Conservation (phyloP, 257 asterid genomes). For the Prunella vulgaris region DNA sequence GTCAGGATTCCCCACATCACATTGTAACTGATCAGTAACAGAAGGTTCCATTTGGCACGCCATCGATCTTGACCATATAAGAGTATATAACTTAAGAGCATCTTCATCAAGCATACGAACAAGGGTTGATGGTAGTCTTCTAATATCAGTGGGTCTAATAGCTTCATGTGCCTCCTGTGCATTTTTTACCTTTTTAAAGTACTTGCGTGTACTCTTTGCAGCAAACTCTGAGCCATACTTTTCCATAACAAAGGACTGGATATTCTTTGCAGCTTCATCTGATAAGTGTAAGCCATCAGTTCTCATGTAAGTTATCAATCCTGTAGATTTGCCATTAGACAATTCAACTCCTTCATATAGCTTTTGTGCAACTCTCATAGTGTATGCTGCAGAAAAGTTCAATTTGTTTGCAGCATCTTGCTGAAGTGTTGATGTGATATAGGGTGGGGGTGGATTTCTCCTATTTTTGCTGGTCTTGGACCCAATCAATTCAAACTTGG, state of each 20-base stretch:
- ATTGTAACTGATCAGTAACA: conserved; percentile 57
- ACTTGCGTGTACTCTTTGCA: conserved; percentile 55
- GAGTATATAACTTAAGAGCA: conserved; percentile 68
- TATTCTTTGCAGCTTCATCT: conserved; percentile 72
- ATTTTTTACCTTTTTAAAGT: conserved; percentile 81
- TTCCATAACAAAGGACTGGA: conserved; percentile 56
- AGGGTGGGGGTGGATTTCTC: conserved; percentile 73
- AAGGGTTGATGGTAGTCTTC: conserved; percentile 69
- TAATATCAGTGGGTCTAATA: conserved; percentile 86
- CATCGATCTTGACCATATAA: conserved; percentile 82
- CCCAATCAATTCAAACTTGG: conserved; percentile 48
- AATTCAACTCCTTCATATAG: conserved; percentile 84
- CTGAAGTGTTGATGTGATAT: conserved; percentile 87
- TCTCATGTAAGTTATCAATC: conserved; percentile 87
- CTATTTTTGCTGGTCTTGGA: conserved; percentile 51
- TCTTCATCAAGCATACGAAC: conserved; percentile 73
- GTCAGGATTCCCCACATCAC: conserved; percentile 56
- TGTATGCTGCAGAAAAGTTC: conserved; percentile 58
- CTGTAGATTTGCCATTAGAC: conserved; percentile 65
- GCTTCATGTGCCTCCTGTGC: conserved; percentile 99
- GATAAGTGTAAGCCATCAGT: conserved; percentile 90
- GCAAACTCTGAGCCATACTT: conserved; percentile 68
- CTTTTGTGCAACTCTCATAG: conserved; percentile 91
- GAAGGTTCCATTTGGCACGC: conserved; percentile 97
- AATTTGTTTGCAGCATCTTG: conserved; percentile 93